Evolutionary conservation across 2,329 filamentous ascomycete species (phyloP), one percentile per base, ranked within the genome.

Genomic region (Mycosphaerelloides madeirae): DNA sequence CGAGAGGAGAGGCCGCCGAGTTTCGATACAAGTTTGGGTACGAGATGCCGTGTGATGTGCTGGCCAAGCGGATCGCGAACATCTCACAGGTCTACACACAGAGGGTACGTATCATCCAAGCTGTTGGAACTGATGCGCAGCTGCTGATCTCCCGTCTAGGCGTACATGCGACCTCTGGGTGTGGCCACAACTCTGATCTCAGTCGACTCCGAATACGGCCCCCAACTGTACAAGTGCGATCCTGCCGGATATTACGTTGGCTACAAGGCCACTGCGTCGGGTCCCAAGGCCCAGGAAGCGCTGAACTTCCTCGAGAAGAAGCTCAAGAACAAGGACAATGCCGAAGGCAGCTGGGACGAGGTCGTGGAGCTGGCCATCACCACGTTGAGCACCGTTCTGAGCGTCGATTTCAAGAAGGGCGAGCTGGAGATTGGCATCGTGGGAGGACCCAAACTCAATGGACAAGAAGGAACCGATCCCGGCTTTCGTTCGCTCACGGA

Each of bases 61-160:
- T 98, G 63, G 87, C 93, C 55, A 98, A 98, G 80, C 81, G 93
- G 66, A 76, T 98, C 71, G 93, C 93, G 67, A 98, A 98, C 73
- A 96, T 98, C 75, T 96, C 88, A 71, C 93, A 98, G 72, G 93
- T 98, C 56, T 98, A 97, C 72, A 98, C 93, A 59, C 93, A 98
- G 74, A 78, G 89, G 69, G 93, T 97, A 73, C 68, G 78, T 51
- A 41, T 25, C 11, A 12, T 8, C 25, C 28, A 29, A 31, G 5
- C 28, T 29, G 31, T 35, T 41, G 45, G 36, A 52, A 36, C 13
- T 16, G 11, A 45, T 34, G 36, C 34, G 40, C 38, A 39, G 15
- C 28, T 33, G 41, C 65, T 70, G 61, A 70, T 61, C 47, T 32
- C 20, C 49, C 31, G 43, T 38, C 43, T 60, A 87, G 84, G 93